These are phyloP conservation scores for Sclerotinia sclerotiorum DNA, from an alignment of 2,329 filamentous ascomycete genomes.

Conservation along the genomic window DNA sequence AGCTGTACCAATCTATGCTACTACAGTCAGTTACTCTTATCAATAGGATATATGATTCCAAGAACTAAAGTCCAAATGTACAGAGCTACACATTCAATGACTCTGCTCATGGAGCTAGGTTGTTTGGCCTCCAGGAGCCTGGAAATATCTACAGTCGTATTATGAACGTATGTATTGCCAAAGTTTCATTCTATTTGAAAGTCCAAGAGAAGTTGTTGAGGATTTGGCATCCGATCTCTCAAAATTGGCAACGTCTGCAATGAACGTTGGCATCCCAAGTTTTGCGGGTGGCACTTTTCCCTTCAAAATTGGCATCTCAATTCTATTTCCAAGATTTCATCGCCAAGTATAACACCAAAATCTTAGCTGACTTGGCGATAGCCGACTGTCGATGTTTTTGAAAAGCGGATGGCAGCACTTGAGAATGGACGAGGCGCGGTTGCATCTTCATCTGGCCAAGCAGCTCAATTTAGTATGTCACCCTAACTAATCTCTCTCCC, in stretches of 20 bases:
- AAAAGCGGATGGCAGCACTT: conserved; percentile 92
- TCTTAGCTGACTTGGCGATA: conserved; percentile 40
- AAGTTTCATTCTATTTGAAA: neutral
- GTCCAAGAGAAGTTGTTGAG: neutral
- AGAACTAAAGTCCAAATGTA: conserved; percentile 26
- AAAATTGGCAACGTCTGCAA: conserved; percentile 18
- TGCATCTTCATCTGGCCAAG: conserved; percentile 81
- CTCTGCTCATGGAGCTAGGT: conserved; percentile 88
- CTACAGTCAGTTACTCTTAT: conserved; percentile 54
- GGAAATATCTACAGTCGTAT: conserved; percentile 96
- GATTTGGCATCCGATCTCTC: conserved; percentile 18
- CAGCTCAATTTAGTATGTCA: conserved; percentile 73
- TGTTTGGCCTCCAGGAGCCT: conserved; percentile 95
- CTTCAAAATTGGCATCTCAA: conserved; percentile 12
- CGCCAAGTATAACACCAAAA: conserved; percentile 15
- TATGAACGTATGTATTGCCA: conserved; percentile 68
- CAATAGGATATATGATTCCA: neutral
- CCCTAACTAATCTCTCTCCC: neutral
- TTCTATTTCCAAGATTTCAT: neutral
- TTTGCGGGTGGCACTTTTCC: neutral
- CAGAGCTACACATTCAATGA: conserved; percentile 93
- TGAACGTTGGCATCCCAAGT: conserved; percentile 14
- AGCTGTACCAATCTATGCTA: conserved; percentile 94
- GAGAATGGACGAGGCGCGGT: conserved; percentile 88
- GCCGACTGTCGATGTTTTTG: conserved; percentile 93